Evolutionary conservation across 441 rosid genomes (phyloP), one percentile per base, ranked within the genome.

Genomic region (Theobroma grandiflorum): DNA sequence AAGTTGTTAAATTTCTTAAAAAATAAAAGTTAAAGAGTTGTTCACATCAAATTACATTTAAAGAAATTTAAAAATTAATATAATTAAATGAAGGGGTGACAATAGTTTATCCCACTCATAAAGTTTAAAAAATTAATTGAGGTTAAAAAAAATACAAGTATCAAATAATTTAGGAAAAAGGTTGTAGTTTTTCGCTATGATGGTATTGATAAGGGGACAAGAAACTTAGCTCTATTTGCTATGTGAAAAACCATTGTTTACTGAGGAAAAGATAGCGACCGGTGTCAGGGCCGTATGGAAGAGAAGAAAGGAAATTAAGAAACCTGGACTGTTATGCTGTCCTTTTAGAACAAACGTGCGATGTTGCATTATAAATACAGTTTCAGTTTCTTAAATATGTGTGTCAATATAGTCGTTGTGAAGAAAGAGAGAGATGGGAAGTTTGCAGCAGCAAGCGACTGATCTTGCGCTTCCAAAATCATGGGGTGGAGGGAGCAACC

Each of bases 401-500:
- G 61, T 71, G 45, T 50, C 75, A 71, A 50, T 49, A 50, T 8
- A 71, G 6, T 15, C 22, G 15, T 26, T 26, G 31, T 26, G 31
- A 26, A 26, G 31, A 47, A 58, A 68, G 0, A 67, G 50, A 74
- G 62, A 70, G 57, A 86, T 82, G 88, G 86, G 58, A 26, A 64
- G 72, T 38, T 8, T 49, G 18, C 78, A 49, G 59, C 66, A 62
- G 76, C 59, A 22, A 55, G 53, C 7, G 31, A 69, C 52, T 52
- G 80, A 76, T 6, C 18, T 26, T 53, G 20, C 68, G 16, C 18
- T 70, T 37, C 81, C 84, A 42, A 74, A 68, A 4, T 68, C 87
- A 14, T 10, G 76, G 76, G 72, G 66, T 18, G 75, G 59, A 16
- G 85, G 80, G 10, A 84, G 87, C 88, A 82, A 84, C 68, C 85